Evolutionary conservation across 768 basidiomycete genomes (phyloP).

Genomic region (Xerocomellus dryophilus): DNA sequence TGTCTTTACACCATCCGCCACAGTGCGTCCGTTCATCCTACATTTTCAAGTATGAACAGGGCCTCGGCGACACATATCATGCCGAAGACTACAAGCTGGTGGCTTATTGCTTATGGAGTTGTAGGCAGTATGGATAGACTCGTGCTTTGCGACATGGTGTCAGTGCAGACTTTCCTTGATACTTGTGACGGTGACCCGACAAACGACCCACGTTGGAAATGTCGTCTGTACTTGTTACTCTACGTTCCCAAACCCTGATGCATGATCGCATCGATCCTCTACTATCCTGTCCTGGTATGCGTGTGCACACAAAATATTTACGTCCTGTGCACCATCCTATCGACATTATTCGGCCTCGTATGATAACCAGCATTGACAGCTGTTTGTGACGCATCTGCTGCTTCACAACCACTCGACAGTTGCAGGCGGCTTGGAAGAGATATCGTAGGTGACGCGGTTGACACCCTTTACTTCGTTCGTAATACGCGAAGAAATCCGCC

Average conservation of each 20-base stretch:
- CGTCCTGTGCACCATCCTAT: neutral
- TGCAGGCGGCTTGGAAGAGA: constrained; percentile 95
- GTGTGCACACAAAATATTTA: neutral
- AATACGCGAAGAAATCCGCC: constrained; percentile 91
- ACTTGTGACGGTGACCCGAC: neutral
- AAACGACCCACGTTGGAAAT: neutral
- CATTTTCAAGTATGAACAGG: no score
- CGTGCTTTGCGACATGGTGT: neutral
- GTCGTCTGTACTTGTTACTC: neutral
- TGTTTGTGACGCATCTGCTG: no score
- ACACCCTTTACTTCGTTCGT: constrained; percentile 98
- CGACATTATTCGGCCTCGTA: neutral
- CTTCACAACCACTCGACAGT: constrained; percentile 46
- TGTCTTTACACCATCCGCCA: no score
- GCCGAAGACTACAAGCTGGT: neutral
- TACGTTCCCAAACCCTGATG: neutral
- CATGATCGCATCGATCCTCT: neutral
- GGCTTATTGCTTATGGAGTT: neutral
- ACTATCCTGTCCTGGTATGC: neutral
- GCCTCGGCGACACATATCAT: neutral
- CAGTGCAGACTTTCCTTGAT: neutral
- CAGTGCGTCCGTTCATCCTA: neutral
- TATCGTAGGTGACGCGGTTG: constrained; percentile 94
- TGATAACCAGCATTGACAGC: neutral
- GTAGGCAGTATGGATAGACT: neutral